These are phyloP conservation scores for Solanum chacoense DNA, from an alignment of 305 asterid species.

Conservation along the genomic window DNA sequence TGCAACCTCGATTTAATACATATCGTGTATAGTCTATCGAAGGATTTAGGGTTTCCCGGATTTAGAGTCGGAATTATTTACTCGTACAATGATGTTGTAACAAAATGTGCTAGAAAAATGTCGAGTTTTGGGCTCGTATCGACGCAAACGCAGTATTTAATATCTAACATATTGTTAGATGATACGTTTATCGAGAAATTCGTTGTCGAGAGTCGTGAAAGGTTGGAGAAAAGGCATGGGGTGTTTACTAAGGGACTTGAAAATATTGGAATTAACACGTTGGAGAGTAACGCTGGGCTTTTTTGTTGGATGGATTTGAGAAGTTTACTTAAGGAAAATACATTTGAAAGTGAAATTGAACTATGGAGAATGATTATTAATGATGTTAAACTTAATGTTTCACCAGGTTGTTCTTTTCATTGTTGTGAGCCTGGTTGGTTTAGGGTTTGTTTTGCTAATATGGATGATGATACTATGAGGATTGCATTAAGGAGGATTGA, in stretches of 20 bases:
- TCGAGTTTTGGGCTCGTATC: slow-evolving; percentile 18
- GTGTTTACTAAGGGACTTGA: slow-evolving; percentile 8
- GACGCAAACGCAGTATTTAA: slow-evolving; percentile 7
- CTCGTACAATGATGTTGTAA: slow-evolving; percentile 6
- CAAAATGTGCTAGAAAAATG: background rate
- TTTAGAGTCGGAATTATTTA: slow-evolving; percentile 12
- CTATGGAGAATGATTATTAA: slow-evolving; percentile 7
- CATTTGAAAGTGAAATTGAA: slow-evolving; percentile 3
- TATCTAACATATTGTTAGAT: slow-evolving; percentile 3
- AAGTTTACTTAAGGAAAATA: background rate
- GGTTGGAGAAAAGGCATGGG: background rate
- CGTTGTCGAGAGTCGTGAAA: background rate
- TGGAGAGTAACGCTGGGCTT: slow-evolving; percentile 11
- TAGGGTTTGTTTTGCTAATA: slow-evolving; percentile 17
- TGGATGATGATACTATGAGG: slow-evolving; percentile 10
- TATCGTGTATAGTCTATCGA: slow-evolving; percentile 12
- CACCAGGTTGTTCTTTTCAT: slow-evolving; percentile 14
- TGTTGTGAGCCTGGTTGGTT: slow-evolving; percentile 17
- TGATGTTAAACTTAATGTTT: slow-evolving; percentile 12
- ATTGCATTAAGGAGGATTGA: slow-evolving; percentile 5
- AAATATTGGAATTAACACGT: slow-evolving; percentile 2
- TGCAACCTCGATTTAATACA: slow-evolving; percentile 5
- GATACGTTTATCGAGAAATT: slow-evolving; percentile 1
- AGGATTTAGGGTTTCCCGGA: slow-evolving; percentile 17
- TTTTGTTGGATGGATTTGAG: slow-evolving; percentile 10